These are phyloP conservation scores for Tetraselmis striata DNA, from an alignment of 139 green algal genomes.

Conservation along the genomic window DNA sequence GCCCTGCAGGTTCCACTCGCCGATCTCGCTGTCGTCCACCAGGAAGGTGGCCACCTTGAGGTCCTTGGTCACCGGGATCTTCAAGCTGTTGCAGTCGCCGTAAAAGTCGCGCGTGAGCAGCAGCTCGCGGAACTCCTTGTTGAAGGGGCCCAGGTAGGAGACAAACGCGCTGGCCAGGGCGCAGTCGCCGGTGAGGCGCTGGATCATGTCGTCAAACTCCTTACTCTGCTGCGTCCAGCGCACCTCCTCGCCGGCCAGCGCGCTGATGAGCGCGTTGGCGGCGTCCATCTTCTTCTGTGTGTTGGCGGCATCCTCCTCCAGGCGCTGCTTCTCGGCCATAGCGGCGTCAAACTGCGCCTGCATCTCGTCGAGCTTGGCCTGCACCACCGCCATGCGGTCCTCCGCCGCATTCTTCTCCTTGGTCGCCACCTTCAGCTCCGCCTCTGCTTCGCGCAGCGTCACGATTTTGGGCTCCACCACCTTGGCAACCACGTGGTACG, in stretches of 20 bases:
- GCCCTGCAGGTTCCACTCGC: slow-evolving; percentile 81
- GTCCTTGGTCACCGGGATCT: slow-evolving; percentile 70
- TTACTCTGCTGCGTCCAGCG: slow-evolving; percentile 83
- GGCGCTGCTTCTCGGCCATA: slow-evolving; percentile 80
- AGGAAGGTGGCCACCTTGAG: slow-evolving; percentile 81
- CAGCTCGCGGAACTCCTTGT: slow-evolving; percentile 89
- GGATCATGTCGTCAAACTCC: slow-evolving; percentile 77
- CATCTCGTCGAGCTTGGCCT: slow-evolving; percentile 86
- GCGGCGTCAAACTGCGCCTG: slow-evolving; percentile 86
- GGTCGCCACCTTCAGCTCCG: slow-evolving; percentile 74
- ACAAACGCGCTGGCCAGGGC: slow-evolving; percentile 75
- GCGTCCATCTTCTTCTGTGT: slow-evolving; percentile 87
- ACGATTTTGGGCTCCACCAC: slow-evolving; percentile 93
- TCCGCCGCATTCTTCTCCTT: slow-evolving; percentile 87
- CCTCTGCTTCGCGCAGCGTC: slow-evolving; percentile 70
- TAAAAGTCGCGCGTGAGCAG: slow-evolving; percentile 79
- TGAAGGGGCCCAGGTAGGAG: slow-evolving; percentile 90
- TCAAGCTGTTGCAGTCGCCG: slow-evolving; percentile 56
- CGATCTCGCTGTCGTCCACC: slow-evolving; percentile 81
- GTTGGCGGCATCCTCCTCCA: slow-evolving; percentile 81
- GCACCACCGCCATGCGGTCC: slow-evolving; percentile 79
- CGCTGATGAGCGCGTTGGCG: slow-evolving; percentile 79
- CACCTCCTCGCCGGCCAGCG: slow-evolving; percentile 84
- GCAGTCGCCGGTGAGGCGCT: slow-evolving; percentile 82
- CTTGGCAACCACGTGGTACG: slow-evolving; percentile 84